These are phyloP conservation scores for Pichia sp. DNA, from an alignment of 1,139 yeast genomes.

Conservation along the genomic window DNA sequence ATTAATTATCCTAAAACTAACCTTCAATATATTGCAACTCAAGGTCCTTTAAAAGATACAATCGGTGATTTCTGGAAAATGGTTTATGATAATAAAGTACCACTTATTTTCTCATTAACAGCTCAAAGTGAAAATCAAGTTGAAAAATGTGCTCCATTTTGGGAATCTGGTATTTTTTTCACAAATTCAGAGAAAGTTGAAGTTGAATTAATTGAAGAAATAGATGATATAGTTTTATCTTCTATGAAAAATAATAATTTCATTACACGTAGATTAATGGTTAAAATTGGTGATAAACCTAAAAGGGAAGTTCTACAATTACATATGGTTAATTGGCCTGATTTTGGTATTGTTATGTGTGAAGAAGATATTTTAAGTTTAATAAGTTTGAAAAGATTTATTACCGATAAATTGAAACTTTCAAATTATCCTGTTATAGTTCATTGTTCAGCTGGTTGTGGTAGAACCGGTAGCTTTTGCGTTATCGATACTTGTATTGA, in stretches of 20 bases:
- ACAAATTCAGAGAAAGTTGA: slow-evolving; percentile 33
- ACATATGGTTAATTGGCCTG: slow-evolving; percentile 49
- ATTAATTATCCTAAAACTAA: slow-evolving; percentile 26
- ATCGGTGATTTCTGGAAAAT: slow-evolving; percentile 54
- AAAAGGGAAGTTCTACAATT: slow-evolving; percentile 38
- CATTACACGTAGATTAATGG: slow-evolving; percentile 30
- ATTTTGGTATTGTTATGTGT: slow-evolving; percentile 38
- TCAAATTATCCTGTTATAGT: slow-evolving; percentile 33
- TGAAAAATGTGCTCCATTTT: slow-evolving; percentile 48
- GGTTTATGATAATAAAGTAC: slow-evolving; percentile 35
- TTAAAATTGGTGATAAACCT: slow-evolving; percentile 27
- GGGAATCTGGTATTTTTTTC: slow-evolving; percentile 41
- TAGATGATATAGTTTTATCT: slow-evolving; percentile 15
- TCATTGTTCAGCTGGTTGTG: slow-evolving; percentile 58
- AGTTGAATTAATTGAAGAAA: slow-evolving; percentile 28
- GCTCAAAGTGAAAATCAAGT: slow-evolving; percentile 47
- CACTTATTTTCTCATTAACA: slow-evolving; percentile 42
- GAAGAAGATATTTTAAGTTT: slow-evolving; percentile 38
- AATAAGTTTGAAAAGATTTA: slow-evolving; percentile 33
- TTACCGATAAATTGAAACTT: slow-evolving; percentile 23
- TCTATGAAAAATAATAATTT: slow-evolving; percentile 1
- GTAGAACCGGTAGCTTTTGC: slow-evolving; percentile 51
- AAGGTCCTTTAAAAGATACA: slow-evolving; percentile 48
- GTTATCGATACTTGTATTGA: slow-evolving; percentile 44
- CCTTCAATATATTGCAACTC: slow-evolving; percentile 44